Conservation (phyloP, 2,329 filamentous ascomycete genomes). For the Tolypocladium cylindrosporum region DNA sequence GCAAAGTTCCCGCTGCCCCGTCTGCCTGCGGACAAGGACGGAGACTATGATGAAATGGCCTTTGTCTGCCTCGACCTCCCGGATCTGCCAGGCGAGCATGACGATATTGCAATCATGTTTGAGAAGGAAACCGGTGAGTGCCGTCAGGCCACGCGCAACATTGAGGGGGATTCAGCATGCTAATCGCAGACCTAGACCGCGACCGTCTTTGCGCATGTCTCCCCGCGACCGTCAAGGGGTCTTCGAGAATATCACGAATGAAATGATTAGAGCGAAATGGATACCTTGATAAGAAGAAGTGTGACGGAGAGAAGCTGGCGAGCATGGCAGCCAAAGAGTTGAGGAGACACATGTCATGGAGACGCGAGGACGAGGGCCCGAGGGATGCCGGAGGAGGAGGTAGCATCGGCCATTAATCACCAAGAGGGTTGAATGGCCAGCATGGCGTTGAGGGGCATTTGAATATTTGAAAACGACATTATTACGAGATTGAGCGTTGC, state of each 20-base stretch:
- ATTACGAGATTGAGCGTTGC: neutral
- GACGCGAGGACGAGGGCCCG: neutral
- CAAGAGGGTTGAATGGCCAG: neutral
- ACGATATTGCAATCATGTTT: slow-evolving; percentile 81
- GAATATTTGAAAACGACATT: neutral
- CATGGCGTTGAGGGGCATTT: slow-evolving; percentile 1
- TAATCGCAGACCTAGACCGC: slow-evolving; percentile 31
- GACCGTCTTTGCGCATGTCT: slow-evolving; percentile 41
- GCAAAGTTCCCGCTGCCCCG: slow-evolving; percentile 82
- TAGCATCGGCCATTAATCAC: neutral
- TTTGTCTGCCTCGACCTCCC: slow-evolving; percentile 82
- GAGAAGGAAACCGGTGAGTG: slow-evolving; percentile 64
- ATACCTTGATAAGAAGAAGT: neutral
- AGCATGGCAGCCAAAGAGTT: neutral
- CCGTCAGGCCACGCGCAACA: neutral
- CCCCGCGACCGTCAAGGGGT: slow-evolving; percentile 46
- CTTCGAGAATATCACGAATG: slow-evolving; percentile 21
- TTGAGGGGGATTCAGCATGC: neutral
- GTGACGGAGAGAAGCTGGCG: neutral
- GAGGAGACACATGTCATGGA: neutral
- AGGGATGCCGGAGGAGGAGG: neutral
- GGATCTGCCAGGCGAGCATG: slow-evolving; percentile 84
- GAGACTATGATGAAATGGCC: slow-evolving; percentile 48
- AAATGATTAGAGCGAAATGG: slow-evolving; percentile 7
- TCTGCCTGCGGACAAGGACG: slow-evolving; percentile 38